phyloP scores from a whole-genome alignment of 1,139 yeast genomes.

The Saccharomyces hybrid region DNA sequence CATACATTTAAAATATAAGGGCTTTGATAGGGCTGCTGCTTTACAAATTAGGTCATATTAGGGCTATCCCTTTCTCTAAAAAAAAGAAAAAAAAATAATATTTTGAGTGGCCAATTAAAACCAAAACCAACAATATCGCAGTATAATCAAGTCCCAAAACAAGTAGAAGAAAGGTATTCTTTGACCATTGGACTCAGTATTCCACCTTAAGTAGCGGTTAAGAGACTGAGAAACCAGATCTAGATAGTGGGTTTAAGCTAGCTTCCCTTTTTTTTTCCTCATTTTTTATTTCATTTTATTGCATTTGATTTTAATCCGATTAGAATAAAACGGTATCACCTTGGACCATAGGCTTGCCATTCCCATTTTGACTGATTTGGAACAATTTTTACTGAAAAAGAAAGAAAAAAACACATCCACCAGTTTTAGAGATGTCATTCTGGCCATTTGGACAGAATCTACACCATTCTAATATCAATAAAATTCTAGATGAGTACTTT shows the following conservation, averaged over 20 bases:
- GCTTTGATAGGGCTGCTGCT: not conserved
- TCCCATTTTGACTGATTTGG: not conserved
- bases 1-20: not conserved
- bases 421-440: constrained; percentile 34
- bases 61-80: not conserved
- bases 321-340: not conserved
- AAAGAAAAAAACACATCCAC: not conserved
- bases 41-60: not conserved
- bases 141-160: not conserved
- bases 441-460: constrained; percentile 43
- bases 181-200: not conserved
- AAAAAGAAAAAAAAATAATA: not conserved
- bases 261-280: not conserved
- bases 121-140: not conserved
- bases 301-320: not conserved
- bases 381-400: not conserved
- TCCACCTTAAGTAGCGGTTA: not conserved
- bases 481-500: constrained; percentile 33
- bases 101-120: not conserved
- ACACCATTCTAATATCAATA: constrained; percentile 32
- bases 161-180: not conserved
- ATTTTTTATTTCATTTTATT: not conserved
- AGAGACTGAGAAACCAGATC: not conserved
- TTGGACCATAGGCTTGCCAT: not conserved
- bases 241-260: not conserved